A percentile compares a stretch with the other conserved stretches of the same genome.
Evolutionary conservation across 2,329 filamentous ascomycete species (phyloP).

Genomic region (Thielaviopsis cerberus): DNA sequence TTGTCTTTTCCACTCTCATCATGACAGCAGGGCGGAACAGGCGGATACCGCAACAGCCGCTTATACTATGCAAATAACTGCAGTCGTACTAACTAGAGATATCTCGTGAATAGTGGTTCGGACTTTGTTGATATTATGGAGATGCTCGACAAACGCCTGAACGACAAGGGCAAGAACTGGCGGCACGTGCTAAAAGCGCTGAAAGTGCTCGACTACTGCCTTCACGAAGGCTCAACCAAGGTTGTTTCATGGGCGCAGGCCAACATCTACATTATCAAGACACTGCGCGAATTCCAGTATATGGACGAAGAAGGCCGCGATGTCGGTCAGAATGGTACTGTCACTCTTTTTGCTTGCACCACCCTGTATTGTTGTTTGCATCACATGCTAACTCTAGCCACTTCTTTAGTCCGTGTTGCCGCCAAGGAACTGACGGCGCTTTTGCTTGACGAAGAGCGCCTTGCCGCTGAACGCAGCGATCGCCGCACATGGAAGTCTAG

Average conservation of each 20-base stretch:
- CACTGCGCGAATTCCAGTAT: constrained; percentile 88
- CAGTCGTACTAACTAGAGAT: background rate
- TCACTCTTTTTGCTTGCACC: background rate
- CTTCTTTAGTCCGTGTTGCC: constrained; percentile 63
- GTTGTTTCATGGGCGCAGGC: constrained; percentile 96
- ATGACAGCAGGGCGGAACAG: too few relatives aligned
- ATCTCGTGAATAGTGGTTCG: constrained; percentile 44
- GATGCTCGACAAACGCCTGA: constrained; percentile 95
- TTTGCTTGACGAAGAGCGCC: constrained; percentile 79
- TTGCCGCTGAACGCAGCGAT: constrained; percentile 77
- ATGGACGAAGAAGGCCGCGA: constrained; percentile 89
- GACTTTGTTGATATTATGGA: constrained; percentile 99
- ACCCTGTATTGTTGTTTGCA: background rate
- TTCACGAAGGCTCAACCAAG: constrained; percentile 90
- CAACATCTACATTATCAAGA: constrained; percentile 98
- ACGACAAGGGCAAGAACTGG: constrained; percentile 99
- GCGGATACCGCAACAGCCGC: background rate
- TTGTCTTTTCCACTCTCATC: constrained; percentile 21
- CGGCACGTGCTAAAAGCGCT: constrained; percentile 92
- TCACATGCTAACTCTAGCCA: constrained; percentile 11
- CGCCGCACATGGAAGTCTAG: constrained; percentile 92
- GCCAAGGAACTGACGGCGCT: constrained; percentile 89
- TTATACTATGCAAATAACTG: background rate
- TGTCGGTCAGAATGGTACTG: constrained; percentile 85
- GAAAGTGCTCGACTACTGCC: constrained; percentile 92